Evolutionary conservation across 1,139 yeast species (phyloP).

Genomic region (Debaryomyces coudertii): DNA sequence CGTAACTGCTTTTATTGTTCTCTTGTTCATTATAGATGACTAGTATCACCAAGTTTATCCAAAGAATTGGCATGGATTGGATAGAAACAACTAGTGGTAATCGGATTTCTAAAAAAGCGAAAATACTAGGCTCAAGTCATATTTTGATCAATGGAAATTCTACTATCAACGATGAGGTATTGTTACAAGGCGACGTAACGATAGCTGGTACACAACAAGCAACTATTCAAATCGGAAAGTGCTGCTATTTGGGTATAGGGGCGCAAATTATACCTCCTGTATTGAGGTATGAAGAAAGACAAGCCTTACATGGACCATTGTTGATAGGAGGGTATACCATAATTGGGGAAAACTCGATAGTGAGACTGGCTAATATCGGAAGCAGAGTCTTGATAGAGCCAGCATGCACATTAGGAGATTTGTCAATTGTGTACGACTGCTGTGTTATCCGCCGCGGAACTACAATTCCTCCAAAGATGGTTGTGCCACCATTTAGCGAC

Average conservation of each 20-base stretch:
- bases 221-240: conserved; percentile 56
- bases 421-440: conserved; percentile 63
- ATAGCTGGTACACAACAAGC: conserved; percentile 31
- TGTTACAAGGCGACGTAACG: conserved; percentile 26
- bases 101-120: conserved; percentile 55
- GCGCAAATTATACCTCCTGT: conserved; percentile 39
- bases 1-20: conserved; percentile 1
- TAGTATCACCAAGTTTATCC: not conserved
- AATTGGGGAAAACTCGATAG: conserved; percentile 46
- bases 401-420: conserved; percentile 41
- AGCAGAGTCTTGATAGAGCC: conserved; percentile 56
- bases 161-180: conserved; percentile 31
- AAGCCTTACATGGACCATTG: conserved; percentile 29
- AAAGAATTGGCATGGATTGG: conserved; percentile 26
- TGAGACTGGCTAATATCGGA: conserved; percentile 58
- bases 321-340: conserved; percentile 62
- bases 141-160: conserved; percentile 37
- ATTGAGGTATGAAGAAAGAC: conserved; percentile 16
- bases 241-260: conserved; percentile 40
- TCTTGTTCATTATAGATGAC: not conserved
- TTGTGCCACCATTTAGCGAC: conserved; percentile 62
- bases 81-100: conserved; percentile 57
- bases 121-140: conserved; percentile 26
- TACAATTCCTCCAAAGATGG: conserved; percentile 55
- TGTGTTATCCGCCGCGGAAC: conserved; percentile 54